phyloP scores from a whole-genome alignment of 73 alveolate species.

The Effrenium voratum region DNA sequence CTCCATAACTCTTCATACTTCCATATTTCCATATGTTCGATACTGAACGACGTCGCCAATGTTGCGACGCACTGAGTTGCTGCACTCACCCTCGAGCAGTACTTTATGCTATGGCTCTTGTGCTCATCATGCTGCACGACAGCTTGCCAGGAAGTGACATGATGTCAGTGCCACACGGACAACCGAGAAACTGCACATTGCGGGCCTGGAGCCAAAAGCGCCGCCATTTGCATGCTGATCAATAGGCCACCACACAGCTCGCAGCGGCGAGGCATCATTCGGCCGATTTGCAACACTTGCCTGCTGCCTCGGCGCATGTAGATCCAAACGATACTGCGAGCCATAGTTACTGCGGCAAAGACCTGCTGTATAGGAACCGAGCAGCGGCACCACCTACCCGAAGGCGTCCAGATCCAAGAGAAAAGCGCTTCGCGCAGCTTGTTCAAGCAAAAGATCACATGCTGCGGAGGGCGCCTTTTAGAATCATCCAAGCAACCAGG shows the following conservation, averaged over 20 bases:
- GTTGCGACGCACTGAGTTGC: too few species aligned
- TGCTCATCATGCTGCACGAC: too few species aligned
- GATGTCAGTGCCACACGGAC: too few species aligned
- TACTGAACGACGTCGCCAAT: too few species aligned
- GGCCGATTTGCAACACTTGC: not conserved
- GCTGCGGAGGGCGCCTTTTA: not conserved
- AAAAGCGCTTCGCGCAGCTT: not conserved
- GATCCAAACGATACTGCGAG: conserved; percentile 18
- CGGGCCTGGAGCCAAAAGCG: not conserved
- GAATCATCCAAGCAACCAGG: conserved; percentile 9
- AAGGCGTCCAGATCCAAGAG: not conserved
- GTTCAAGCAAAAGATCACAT: not conserved
- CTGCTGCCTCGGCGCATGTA: conserved; percentile 7
- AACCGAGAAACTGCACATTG: not conserved
- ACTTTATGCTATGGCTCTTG: too few species aligned
- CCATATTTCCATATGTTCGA: too few species aligned
- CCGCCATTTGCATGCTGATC: not conserved
- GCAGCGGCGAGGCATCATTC: conserved; percentile 1
- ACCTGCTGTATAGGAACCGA: not conserved
- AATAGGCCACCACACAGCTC: conserved; percentile 14
- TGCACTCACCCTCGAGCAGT: too few species aligned
- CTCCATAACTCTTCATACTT: too few species aligned
- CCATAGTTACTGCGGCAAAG: not conserved
- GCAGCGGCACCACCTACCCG: not conserved
- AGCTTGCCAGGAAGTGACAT: too few species aligned